A percentile compares a stretch with the other conserved stretches of the same genome.
These are phyloP conservation scores for Malus hybrid DNA, from an alignment of 331 rosid species.

Conservation along the genomic window DNA sequence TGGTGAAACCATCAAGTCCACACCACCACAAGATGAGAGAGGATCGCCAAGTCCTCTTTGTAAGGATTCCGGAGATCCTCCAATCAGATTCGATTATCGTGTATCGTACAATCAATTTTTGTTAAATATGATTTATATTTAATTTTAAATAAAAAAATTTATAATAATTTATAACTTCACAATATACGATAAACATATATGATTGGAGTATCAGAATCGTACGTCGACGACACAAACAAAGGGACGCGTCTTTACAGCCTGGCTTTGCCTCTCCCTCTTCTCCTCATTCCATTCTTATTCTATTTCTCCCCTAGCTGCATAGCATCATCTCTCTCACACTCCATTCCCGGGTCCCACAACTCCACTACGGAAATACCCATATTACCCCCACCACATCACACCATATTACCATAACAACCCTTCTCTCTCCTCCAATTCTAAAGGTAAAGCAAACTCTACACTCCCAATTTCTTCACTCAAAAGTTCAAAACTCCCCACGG, in stretches of 20 bases:
- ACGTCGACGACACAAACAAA: neutral
- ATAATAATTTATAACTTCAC: too few species aligned
- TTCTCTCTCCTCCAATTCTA: neutral
- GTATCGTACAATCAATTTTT: too few species aligned
- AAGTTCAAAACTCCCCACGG: neutral
- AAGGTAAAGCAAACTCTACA: neutral
- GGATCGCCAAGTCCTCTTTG: too few species aligned
- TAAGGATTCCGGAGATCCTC: too few species aligned
- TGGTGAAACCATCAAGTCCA: neutral
- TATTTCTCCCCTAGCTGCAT: neutral
- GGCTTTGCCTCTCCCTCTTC: constrained; percentile 12
- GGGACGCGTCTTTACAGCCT: constrained; percentile 48
- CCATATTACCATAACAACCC: neutral
- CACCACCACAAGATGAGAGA: too few species aligned
- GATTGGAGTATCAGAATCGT: too few species aligned
- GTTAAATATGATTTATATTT: rapidly evolving
- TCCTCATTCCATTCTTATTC: neutral
- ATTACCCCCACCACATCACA: constrained; percentile 10
- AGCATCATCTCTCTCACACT: neutral
- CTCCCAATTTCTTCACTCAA: neutral
- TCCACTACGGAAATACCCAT: constrained; percentile 10
- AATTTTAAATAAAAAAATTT: too few species aligned
- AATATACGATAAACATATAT: too few species aligned
- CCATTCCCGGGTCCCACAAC: constrained; percentile 5
- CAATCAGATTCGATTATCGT: too few species aligned